phyloP scores from a whole-genome alignment of 208 protist species.

The Leishmania guyanensis region DNA sequence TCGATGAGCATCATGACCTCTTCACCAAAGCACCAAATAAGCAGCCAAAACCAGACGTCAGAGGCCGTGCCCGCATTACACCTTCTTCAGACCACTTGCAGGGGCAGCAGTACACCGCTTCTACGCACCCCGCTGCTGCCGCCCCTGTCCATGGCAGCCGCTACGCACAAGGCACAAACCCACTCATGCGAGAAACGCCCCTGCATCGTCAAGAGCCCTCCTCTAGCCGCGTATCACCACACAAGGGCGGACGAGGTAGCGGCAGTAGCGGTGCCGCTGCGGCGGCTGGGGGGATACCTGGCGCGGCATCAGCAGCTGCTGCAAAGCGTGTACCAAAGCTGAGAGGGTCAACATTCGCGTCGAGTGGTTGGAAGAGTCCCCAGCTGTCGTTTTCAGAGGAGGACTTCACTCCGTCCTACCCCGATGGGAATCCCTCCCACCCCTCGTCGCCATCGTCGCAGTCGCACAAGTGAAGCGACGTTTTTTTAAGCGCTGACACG shows the following conservation, averaged over 20 bases:
- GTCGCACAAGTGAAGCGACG: slow-evolving; percentile 11
- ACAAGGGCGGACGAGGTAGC: not conserved
- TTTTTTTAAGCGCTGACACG: not conserved
- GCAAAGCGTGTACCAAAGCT: slow-evolving; percentile 12
- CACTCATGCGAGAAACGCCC: slow-evolving; percentile 60
- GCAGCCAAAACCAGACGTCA: slow-evolving; percentile 28
- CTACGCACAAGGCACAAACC: slow-evolving; percentile 53
- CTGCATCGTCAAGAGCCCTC: slow-evolving; percentile 18
- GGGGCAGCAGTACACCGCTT: not conserved
- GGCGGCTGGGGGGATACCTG: not conserved
- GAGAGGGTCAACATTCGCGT: slow-evolving; percentile 63
- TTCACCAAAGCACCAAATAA: slow-evolving; percentile 34
- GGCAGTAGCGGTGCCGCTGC: not conserved
- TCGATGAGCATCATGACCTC: slow-evolving; percentile 56
- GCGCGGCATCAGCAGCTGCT: not conserved
- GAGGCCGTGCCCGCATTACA: not conserved
- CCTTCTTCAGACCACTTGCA: not conserved
- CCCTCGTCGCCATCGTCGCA: not conserved
- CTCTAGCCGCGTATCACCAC: not conserved
- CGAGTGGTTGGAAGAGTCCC: slow-evolving; percentile 62
- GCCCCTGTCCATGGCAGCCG: slow-evolving; percentile 12
- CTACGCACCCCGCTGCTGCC: not conserved
- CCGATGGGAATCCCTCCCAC: not conserved
- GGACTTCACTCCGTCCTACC: slow-evolving; percentile 57
- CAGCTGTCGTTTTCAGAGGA: slow-evolving; percentile 57